Evolutionary conservation across 192 early-diverging fungal genomes (phyloP), one percentile per base, ranked within the genome.

Genomic region (Linnemannia hyalina): DNA sequence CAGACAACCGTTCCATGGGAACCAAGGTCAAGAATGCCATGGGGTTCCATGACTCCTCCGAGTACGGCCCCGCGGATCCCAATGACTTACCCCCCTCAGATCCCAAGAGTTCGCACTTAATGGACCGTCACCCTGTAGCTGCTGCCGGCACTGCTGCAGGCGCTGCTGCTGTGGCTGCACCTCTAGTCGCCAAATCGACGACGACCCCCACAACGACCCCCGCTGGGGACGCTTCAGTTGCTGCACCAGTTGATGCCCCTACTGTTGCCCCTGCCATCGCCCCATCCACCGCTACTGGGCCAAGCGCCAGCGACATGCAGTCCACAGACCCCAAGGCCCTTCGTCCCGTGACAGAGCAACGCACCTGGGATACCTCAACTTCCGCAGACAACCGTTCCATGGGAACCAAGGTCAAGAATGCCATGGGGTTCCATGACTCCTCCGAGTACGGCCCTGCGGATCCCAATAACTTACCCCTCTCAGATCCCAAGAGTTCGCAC

Each of bases 41-140:
- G 1, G 2, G 0, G 9, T 2, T 63, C 10, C 60, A 63, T 9
- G 6, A 0, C 2, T 10, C 54, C 6, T 63, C 69, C 0, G 70
- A 80, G 41, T 74, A 80, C 20, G 72, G 79, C 0, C 63, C 75
- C 29, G 74, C 68, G 13, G 55, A 82, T 8, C 54, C 75, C 42
- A 76, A 72, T 42, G 55, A 76, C 52, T 10, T 76, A n/a, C 72
- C 23, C 8, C n/a, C 70, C 35, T 54, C 73, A 6, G 73, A 80
- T 36, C 78, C 78, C 1, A 73, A 32, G 36, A 73, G 71, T 3
- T n/a, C 73, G 40, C 38, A 42, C 10, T 7, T 65, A 3, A 32
- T 15, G 7, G 60, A 65, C 13, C n/a, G 29, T 42, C 0, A 4
- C 8, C 70, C 41, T 1, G 18, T 15, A 0, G 60, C 60, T 32